Conservation (phyloP, 2,329 filamentous ascomycete genomes). For the Dothideomycetes sp. region DNA sequence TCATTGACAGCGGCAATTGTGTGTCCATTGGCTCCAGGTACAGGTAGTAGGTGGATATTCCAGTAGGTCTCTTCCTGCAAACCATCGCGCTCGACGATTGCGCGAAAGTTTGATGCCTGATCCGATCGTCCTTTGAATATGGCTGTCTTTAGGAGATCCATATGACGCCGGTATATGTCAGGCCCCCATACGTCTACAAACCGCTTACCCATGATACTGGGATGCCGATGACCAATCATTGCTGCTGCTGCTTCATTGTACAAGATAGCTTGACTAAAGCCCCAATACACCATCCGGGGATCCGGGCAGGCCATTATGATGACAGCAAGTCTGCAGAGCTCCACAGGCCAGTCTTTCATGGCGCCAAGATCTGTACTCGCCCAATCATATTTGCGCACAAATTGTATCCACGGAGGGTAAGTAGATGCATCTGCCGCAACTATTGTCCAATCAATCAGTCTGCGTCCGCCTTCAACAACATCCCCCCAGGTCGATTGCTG, state of each 20-base stretch:
- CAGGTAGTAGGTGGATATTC: slow-evolving; percentile 17
- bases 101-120: slow-evolving; percentile 2
- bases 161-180: slow-evolving; percentile 5
- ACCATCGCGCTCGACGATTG: slow-evolving; percentile 10
- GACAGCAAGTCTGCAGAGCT: slow-evolving; percentile 15
- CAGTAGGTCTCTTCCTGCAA: slow-evolving; percentile 20
- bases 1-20: slow-evolving; percentile 9
- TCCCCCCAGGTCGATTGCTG: slow-evolving; percentile 1
- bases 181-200: slow-evolving; percentile 8
- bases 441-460: slow-evolving; percentile 5
- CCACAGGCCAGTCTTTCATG: slow-evolving; percentile 17
- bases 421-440: neutral
- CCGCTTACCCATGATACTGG: slow-evolving; percentile 10
- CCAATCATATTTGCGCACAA: slow-evolving; percentile 19
- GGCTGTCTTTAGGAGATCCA: slow-evolving; percentile 3
- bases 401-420: slow-evolving; percentile 6
- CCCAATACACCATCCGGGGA: slow-evolving; percentile 19
- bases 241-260: slow-evolving; percentile 25
- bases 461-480: neutral
- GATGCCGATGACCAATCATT: slow-evolving; percentile 20
- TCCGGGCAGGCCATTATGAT: slow-evolving; percentile 19
- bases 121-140: neutral
- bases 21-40: slow-evolving; percentile 12
- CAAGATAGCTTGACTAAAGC: slow-evolving; percentile 21
- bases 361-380: slow-evolving; percentile 17